Evolutionary conservation across 169 alveolate genomes (phyloP).

Genomic region (Prorocentrum cordatum): DNA sequence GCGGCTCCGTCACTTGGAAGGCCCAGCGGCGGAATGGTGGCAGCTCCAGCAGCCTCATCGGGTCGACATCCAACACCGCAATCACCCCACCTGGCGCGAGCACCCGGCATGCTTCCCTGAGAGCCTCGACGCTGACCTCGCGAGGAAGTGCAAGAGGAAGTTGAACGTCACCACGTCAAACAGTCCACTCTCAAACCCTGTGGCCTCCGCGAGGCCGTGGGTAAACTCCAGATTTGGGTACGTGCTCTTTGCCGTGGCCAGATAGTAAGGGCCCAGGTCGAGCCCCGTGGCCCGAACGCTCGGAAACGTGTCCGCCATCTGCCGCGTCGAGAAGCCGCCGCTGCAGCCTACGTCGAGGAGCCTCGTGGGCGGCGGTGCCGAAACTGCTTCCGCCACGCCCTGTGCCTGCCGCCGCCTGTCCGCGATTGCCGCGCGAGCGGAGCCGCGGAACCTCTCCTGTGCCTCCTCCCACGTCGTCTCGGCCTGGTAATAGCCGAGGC

Average conservation of each 20-base stretch:
- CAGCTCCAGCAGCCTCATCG: not conserved
- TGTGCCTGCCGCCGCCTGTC: too few species aligned
- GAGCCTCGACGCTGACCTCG: not conserved
- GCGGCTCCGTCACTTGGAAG: conserved; percentile 49
- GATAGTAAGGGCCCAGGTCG: conserved; percentile 11
- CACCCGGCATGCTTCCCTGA: not conserved
- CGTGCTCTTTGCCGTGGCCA: not conserved
- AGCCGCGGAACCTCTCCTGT: conserved; percentile 42
- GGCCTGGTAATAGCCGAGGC: not conserved
- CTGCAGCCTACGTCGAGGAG: conserved; percentile 37
- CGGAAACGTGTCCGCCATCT: conserved; percentile 4
- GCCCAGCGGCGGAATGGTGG: conserved; percentile 63
- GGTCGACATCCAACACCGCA: conserved; percentile 47
- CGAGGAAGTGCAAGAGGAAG: conserved; percentile 4
- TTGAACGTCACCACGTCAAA: conserved; percentile 8
- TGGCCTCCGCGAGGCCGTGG: conserved; percentile 19
- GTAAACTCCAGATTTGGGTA: not conserved
- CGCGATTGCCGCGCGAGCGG: not conserved
- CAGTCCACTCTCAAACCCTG: not conserved
- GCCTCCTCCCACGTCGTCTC: conserved; percentile 15
- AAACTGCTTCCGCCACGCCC: not conserved
- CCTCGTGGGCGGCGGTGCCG: not conserved
- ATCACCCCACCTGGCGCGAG: not conserved
- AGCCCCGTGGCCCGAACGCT: not conserved
- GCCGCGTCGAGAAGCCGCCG: conserved; percentile 25